Evolutionary conservation across 345 rosid genomes (phyloP), one percentile per base, ranked within the genome.

Genomic region (Eucalyptus cladocalyx): DNA sequence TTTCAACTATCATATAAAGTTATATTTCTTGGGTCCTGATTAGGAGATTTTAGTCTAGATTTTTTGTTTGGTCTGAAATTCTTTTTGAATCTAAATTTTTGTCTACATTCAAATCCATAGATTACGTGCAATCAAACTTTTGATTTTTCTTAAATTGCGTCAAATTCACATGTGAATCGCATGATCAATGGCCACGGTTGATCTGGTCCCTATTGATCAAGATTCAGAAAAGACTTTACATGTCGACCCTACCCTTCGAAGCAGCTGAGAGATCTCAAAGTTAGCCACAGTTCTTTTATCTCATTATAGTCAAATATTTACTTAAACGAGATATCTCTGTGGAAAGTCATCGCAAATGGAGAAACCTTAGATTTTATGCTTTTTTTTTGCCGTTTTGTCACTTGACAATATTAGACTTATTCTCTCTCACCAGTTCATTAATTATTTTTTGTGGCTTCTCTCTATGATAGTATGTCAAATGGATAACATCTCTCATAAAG

Each of bases 11-110:
- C 62, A 56, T 24, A 14, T 14, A 56, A 2, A 56, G 6, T 56
- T 56, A 56, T 0, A 56, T 9, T 2, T 56, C 30, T 4, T 0
- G 5, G 3, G 12, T 56, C 30, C 3, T 2, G 3, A 56, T 56
- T 4, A 56, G 13, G 28, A 56, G 0, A 56, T 56, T 56, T 56
- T 21, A 23, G 62, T 24, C 13, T 56, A 56, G 62, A 23, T 4
- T 24, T 53, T 17, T 53, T 53, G 51, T 53, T 53, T 53, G 56
- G 56, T 53, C 56, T 0, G 24, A 53, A 53, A 0, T 1, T 53
- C 7, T 51, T 53, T 53, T 53, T 53, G 24, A 53, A 53, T 53
- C 24, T 53, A 53, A 53, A 53, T 53, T 53, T 56, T 56, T 23
- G 30, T 24, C 13, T 56, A 56, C 2, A 56, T 56, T 24, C 30